Percentiles rank a stretch among this genome's conserved stretches.
phyloP scores from a whole-genome alignment of 2,329 filamentous ascomycete species.

The Cercospora zeae-maydis region DNA sequence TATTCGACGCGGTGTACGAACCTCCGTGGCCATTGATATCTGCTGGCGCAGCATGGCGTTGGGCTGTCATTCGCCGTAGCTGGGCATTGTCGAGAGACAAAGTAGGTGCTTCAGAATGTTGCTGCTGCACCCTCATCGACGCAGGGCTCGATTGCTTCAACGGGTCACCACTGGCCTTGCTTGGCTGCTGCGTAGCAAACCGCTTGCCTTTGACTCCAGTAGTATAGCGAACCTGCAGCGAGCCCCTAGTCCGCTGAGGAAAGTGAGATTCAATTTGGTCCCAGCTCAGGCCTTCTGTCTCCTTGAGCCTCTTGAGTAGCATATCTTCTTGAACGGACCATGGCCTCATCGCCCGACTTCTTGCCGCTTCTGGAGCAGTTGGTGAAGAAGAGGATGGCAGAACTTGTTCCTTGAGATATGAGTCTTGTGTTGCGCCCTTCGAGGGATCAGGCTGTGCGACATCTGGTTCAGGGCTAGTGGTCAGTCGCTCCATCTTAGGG shows the following conservation, averaged over 20 bases:
- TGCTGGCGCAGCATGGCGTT: neutral
- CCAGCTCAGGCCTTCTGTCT: constrained; percentile 39
- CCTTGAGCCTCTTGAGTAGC: constrained; percentile 42
- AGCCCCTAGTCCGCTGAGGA: constrained; percentile 31
- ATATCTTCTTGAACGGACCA: constrained; percentile 29
- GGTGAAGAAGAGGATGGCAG: neutral
- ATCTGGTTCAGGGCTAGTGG: constrained; percentile 15
- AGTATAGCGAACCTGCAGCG: constrained; percentile 31
- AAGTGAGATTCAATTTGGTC: constrained; percentile 37
- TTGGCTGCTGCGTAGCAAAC: neutral
- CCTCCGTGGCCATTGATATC: neutral
- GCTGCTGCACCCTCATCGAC: neutral
- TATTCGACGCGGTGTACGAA: neutral
- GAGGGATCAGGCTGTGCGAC: neutral
- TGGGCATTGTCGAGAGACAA: neutral
- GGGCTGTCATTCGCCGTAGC: neutral
- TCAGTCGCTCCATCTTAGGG: constrained; percentile 4
- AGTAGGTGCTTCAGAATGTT: no score
- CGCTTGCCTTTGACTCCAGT: constrained; percentile 7
- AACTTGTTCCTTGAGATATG: neutral
- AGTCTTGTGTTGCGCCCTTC: neutral
- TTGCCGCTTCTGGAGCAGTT: neutral
- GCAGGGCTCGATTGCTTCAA: neutral
- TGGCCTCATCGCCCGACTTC: neutral
- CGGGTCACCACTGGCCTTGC: neutral